Base-by-base conservation (phyloP, 2,329 filamentous ascomycete species). In the Aspergillus bombycis region DNA sequence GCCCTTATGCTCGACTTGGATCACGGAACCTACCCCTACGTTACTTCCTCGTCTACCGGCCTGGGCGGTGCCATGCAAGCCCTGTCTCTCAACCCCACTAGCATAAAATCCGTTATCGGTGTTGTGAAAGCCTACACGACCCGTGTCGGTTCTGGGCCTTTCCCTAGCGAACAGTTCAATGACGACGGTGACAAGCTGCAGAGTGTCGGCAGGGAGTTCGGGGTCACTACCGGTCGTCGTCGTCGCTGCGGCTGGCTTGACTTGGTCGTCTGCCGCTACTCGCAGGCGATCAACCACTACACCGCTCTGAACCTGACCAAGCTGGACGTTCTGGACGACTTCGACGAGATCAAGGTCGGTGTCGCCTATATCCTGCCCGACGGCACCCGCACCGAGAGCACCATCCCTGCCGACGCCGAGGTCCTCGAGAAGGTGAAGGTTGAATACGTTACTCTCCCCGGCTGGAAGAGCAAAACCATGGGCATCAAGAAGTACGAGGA, bases 91-190 rank as follows among this genome's bases (percentile, higher is more conserved):
- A 85, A 84, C 73, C 86, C 85, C 60, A 79, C 82, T 61, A 84
- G 82, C 65, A 82, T 89, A 69, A 83, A 81, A 64, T 82, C 84
- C 65, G 83, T 87, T 61, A 85, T 89, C 69, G 87, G 87, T 60
- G 87, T 89, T 2, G 84, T 89, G 53, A 89, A 89, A 74, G 87
- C 87, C 32, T 89, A 89, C 80, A 88, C 86, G 52, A 88, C 86
- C 4, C 83, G 85, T 56, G 85, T 86, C 36, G 82, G 81, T 68
- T 85, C 83, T 21, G 87, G 87, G 2, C 87, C 87, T 8, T 89
- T 89, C 78, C 87, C 87, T 2, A 87, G 84, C 12, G 87, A 89
- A 72, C 85, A 87, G 72, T 75, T 86, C 61, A 87, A 88, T 74
- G 75, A 81, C 58, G 71, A 79, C 32, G 86, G 86, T 67, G 84